Evolutionary conservation across 371 early-diverging fungal genomes (phyloP), one percentile per base, ranked within the genome.

Genomic region (Saksenaea oblongispora): DNA sequence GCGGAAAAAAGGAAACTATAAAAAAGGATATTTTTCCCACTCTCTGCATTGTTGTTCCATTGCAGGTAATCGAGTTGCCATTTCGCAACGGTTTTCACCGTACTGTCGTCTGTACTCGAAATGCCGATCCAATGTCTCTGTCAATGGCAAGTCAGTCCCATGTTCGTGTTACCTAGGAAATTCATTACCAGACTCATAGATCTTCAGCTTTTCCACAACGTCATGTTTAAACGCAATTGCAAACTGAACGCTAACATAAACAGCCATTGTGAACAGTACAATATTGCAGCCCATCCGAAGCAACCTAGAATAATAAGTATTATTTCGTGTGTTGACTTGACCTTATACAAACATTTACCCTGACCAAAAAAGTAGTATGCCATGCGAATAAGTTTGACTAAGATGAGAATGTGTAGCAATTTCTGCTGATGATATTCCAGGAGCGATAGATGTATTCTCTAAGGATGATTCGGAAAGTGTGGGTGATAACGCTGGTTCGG

Each of bases 171-270:
- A 17, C 55, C 34, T 28, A 28, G 11, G 1, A n/a, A 10, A 8
- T 24, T 14, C 59, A 47, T 34, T 67, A 67, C 68, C 60, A 44
- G 69, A 69, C 58, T 69, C 69, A 42, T 64, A 69, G 18, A 56
- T 44, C 10, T 39, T 55, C 55, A 64, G 35, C 54, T 63, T 64
- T 14, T 26, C 26, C 36, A 42, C 34, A 10, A 69, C 58, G 34
- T 69, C 69, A 1, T 41, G 36, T 18, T 56, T 60, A 11, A 69
- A 34, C 9, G 62, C 61, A 18, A 64, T 42, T 18, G 62, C 61
- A 64, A 69, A 69, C 58, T 69, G 69, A 13, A 69, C 34, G 28
- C 26, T 31, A 13, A 69, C 27, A 54, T 64, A 69, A 14, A 69
- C 39, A 26, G 57, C 58, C 54, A 69, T 37, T 3, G 58, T 41